Base-by-base conservation (phyloP, 116 monocot genomes). In the Phalaenopsis hybrid region DNA sequence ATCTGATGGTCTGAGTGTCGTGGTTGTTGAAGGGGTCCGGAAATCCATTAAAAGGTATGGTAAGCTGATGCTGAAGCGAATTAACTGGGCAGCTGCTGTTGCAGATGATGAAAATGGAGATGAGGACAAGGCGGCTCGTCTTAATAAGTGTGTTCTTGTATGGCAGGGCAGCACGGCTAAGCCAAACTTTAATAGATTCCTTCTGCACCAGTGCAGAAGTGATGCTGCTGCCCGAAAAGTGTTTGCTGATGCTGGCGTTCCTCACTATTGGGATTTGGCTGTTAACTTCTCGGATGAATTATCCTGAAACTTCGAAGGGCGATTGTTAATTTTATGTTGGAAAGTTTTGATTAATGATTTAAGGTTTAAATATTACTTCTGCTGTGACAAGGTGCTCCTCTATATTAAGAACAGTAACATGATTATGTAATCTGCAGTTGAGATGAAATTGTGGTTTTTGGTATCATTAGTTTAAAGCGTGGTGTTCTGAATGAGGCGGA, bases 251-350 rank as follows among this genome's bases (percentile, higher is more conserved):
- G 95, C 92, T 74, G 89, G 90, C 6, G 95, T 99, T 68, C 89
- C 95, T 18, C 99, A 99, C 79, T 99, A 99, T 74, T 99, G 99
- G 99, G 99, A 93, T 85, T 82, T 95, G 72, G 85, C 95, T 3
- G 83, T 83, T n/a, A 99, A 99, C 83, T 91, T 83, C 57, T 80
- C 88, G 0, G 93, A 88, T 33, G 90, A 93, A 57, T 46, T 86
- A 9, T 41, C 77, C 8, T 86, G 57, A 83, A 77, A 28, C 77
- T 52, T 3, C 37, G 6, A 72, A 41, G 13, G 43, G 41, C 16
- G 15, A 37, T 34, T 11, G 7, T 23, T 23, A 25, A 25, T 25
- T 23, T 1, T 23, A 65, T 0, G 21, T 65, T 65, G 7, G 65
- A 21, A 65, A 20, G 25, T 65, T 65, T 65, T 25, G 55, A 55